Evolutionary conservation across 176 grass and related monocot genomes (phyloP).

Genomic region (Avena atlantica): DNA sequence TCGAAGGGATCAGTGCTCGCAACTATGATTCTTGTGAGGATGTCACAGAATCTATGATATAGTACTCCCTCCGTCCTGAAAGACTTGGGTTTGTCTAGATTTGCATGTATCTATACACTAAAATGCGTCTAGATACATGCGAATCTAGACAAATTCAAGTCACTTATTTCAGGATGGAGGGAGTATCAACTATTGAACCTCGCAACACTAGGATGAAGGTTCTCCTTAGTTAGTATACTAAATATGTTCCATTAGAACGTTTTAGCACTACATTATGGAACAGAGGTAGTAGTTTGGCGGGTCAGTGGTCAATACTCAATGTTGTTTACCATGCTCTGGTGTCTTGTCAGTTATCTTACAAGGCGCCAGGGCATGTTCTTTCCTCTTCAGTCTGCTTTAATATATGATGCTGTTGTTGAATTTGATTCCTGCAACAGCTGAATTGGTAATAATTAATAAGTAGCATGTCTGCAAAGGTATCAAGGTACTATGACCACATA

Average conservation of each 20-base stretch:
- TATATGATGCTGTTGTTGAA: neutral
- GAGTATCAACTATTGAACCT: neutral
- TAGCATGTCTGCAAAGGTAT: slow-evolving; percentile 48
- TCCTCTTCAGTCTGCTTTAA: neutral
- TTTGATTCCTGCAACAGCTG: neutral
- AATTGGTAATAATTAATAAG: neutral
- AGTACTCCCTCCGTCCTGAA: neutral
- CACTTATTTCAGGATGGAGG: neutral
- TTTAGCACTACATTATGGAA: too few relatives aligned
- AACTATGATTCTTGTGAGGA: too few relatives aligned
- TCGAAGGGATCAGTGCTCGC: too few relatives aligned
- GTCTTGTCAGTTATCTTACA: neutral
- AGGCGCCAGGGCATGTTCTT: neutral
- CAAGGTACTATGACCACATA: slow-evolving; percentile 41
- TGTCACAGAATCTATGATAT: neutral
- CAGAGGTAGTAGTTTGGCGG: neutral
- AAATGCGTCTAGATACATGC: too few relatives aligned
- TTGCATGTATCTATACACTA: too few relatives aligned
- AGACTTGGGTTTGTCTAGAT: too few relatives aligned
- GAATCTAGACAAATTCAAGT: neutral
- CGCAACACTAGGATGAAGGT: neutral
- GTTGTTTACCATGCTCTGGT: neutral
- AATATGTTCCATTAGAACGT: too few relatives aligned
- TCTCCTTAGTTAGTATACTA: neutral
- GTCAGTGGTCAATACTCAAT: neutral